Conservation (phyloP, 345 rosid genomes). For the Trapa incisa region DNA sequence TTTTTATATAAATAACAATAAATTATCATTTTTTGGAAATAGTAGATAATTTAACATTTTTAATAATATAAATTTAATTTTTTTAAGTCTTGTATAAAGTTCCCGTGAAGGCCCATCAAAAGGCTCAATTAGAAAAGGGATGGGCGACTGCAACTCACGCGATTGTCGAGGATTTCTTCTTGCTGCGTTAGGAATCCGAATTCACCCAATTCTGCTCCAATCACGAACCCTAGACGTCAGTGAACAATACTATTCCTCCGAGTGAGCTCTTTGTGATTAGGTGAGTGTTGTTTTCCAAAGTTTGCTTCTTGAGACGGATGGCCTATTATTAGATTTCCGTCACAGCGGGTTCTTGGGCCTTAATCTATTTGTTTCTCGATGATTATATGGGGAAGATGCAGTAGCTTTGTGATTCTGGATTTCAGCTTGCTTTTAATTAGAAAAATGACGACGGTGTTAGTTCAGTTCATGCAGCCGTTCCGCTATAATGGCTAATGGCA, state of each 20-base stretch:
- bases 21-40: too few species aligned
- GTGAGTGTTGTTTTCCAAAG: not conserved
- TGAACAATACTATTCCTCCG: not conserved
- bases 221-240: not conserved
- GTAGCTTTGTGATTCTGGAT: not conserved
- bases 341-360: not conserved
- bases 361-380: not conserved
- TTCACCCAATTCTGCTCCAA: not conserved
- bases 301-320: not conserved
- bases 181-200: not conserved
- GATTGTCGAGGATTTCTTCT: not conserved
- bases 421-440: not conserved
- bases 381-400: not conserved
- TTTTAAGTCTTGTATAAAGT: too few species aligned
- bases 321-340: not conserved
- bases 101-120: not conserved
- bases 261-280: not conserved
- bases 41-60: too few species aligned
- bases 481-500: not conserved
- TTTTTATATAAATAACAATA: too few species aligned
- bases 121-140: not conserved
- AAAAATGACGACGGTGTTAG: not conserved
- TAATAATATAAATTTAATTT: too few species aligned
- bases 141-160: not conserved
- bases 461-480: not conserved